phyloP scores from a whole-genome alignment of 2,329 filamentous ascomycete species.

The Trichoderma oligosporum region DNA sequence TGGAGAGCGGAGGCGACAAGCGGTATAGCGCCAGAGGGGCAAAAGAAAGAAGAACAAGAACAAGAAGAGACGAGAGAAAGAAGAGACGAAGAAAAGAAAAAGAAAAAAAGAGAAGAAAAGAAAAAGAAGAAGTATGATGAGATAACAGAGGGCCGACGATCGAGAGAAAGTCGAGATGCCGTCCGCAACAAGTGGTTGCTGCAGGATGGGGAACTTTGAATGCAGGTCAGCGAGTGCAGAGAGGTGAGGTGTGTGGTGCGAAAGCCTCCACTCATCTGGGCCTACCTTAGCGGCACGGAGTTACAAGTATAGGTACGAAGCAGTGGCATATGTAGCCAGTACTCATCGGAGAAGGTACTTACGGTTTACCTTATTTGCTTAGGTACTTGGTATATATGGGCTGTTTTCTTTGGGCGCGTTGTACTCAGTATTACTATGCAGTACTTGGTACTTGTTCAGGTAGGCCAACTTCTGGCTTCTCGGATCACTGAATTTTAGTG shows the following conservation, averaged over 20 bases:
- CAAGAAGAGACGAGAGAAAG: background rate
- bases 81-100: background rate
- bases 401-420: no score
- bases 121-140: background rate
- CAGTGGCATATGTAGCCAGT: slow-evolving; percentile 1
- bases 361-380: no score
- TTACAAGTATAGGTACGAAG: slow-evolving; percentile 3
- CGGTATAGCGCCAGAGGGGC: background rate
- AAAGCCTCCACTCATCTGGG: slow-evolving; percentile 12
- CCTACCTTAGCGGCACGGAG: background rate
- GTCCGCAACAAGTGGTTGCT: slow-evolving; percentile 12
- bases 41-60: background rate
- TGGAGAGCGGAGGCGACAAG: background rate
- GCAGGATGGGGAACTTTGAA: slow-evolving; percentile 19
- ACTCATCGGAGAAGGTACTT: background rate
- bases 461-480: background rate
- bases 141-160: slow-evolving; percentile 12
- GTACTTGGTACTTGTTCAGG: no score
- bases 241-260: slow-evolving; percentile 19
- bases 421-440: no score
- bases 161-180: slow-evolving; percentile 17
- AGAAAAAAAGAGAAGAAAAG: background rate
- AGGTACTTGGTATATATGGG: no score
- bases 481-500: background rate
- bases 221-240: slow-evolving; percentile 19